Base-by-base conservation (phyloP, 2,329 filamentous ascomycete species). In the Aspergillus puulaauensis region DNA sequence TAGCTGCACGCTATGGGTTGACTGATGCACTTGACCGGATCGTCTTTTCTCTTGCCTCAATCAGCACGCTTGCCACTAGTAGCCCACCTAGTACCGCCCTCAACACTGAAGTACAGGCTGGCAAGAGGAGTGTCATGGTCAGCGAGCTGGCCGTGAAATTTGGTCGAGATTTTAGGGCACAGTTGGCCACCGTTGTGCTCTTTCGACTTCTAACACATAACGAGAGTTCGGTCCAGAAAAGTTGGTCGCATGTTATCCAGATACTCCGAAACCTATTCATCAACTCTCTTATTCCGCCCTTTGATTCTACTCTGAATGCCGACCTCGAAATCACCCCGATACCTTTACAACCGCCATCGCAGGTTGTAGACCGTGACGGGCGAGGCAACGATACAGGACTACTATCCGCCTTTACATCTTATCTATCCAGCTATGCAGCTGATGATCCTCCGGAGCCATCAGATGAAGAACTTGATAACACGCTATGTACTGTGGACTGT, bases 361-460 rank as follows among this genome's bases (percentile, higher is more conserved):
- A 97, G 70, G 86, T 98, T 49, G 93, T 99, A 63, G 95, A 98
- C 71, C 87, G 93, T 56, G 92, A 88, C 56, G 83, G 90, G 43
- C 90, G 91, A 62, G 81, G 87, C 35, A 85, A 82, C 57, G 95
- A 99, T 27, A 87, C 87, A 2, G 92, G 95, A 6, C 84, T 99
- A 50, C 92, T 99, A 72, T 96, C 93, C 4, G 92, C 93, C 1
- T 91, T 99, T 68, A 96, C 93, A 0, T 96, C 90, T 5, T 99
- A 98, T 69, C 92, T 99, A 33, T 96, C 93, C n/a, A 98, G 93
- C 73, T 98, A 99, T 72, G 95, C 96, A 43, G 96, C 95, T 11
- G 95, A 98, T 73, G 95, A 99, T 70, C 95, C 95, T 12, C 95
- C 95, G 0, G 95, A 99, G 76, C 95, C 95, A 2, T 98, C 95